These are phyloP conservation scores for Thinopyrum elongatum DNA, from an alignment of 176 grass and related monocot species.

Conservation along the genomic window DNA sequence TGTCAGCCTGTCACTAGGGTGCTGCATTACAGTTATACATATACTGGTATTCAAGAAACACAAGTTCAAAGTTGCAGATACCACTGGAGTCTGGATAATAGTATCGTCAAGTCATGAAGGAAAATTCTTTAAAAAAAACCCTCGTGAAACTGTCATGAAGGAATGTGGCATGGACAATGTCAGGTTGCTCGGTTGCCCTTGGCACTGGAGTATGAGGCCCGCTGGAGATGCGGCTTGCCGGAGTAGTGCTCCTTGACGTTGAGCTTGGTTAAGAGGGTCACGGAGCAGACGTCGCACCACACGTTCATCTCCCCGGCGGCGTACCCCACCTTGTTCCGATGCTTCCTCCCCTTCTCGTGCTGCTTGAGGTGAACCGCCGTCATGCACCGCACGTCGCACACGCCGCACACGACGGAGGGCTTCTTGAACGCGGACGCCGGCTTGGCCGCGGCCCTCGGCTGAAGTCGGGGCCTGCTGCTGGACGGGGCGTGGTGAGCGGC, in stretches of 20 bases:
- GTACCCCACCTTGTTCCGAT: slow-evolving; percentile 29
- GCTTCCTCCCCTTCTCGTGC: slow-evolving; percentile 43
- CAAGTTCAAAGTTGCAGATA: neutral
- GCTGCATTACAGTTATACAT: too few relatives aligned
- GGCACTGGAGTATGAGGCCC: neutral
- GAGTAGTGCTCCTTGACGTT: slow-evolving; percentile 41
- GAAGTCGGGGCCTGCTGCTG: neutral
- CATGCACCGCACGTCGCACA: slow-evolving; percentile 45
- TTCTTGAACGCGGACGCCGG: neutral
- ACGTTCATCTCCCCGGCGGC: slow-evolving; percentile 37
- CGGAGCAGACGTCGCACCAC: slow-evolving; percentile 38
- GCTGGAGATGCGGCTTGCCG: slow-evolving; percentile 29
- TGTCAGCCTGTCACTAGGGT: neutral
- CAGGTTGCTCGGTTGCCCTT: slow-evolving; percentile 16
- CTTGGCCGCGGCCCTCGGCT: neutral
- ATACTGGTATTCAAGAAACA: neutral
- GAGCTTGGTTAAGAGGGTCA: slow-evolving; percentile 30
- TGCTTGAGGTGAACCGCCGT: slow-evolving; percentile 30
- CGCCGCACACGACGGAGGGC: slow-evolving; percentile 3
- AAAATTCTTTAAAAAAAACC: too few relatives aligned
- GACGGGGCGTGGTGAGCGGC: neutral
- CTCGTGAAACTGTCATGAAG: neutral
- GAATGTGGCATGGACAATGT: neutral
- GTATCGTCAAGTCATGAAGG: neutral
- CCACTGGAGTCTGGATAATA: neutral